Evolutionary conservation across 2,329 filamentous ascomycete species (phyloP), one percentile per base, ranked within the genome.

Genomic region (Coniella lustricola): DNA sequence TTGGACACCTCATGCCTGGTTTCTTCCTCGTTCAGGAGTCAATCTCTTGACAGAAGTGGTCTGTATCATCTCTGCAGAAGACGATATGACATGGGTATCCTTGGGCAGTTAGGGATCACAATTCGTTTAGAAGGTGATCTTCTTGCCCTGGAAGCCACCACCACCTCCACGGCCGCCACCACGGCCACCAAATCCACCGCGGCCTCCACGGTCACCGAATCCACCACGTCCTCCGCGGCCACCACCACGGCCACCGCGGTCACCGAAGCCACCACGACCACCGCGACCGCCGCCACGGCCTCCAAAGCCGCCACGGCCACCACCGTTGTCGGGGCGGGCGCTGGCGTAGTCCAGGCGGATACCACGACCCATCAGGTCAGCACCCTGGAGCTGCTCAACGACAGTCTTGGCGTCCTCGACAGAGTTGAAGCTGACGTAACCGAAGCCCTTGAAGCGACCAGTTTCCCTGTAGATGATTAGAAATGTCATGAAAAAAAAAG

Each of bases 361-460:
- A 46, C 79, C 67, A 59, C 90, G 88, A 49, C 86, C 81, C 55
- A 74, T 77, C 59, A 93, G 77, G 51, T 87, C 82, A 56, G 71
- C 65, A 44, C 78, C 77, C 54, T 81, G 74, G 52, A 76, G 67
- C 48, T 75, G 71, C 59, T 84, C 75, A 59, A 88, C 81, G 20
- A 83, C 90, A 59, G 74, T 70, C 71, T 85, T 87, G 60, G 90
- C 88, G 60, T 95, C 90, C 22, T 95, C 89, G 54, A 93, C 67
- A 16, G 85, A 86, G 59, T 73, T 72, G 75, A 91, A 95, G 63
- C 84, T 84, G 55, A 95, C 84, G 65, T 96, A 96, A 48, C 88
- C 90, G 68, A 94, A 95, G 50, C 90, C 90, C 83, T 95, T 95
- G 64, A 85, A 83, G 59, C 82, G 80, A 56, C 89, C 90, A 54